Conservation (phyloP, 2,329 filamentous ascomycete genomes). For the Pseudocercospora crystallina region DNA sequence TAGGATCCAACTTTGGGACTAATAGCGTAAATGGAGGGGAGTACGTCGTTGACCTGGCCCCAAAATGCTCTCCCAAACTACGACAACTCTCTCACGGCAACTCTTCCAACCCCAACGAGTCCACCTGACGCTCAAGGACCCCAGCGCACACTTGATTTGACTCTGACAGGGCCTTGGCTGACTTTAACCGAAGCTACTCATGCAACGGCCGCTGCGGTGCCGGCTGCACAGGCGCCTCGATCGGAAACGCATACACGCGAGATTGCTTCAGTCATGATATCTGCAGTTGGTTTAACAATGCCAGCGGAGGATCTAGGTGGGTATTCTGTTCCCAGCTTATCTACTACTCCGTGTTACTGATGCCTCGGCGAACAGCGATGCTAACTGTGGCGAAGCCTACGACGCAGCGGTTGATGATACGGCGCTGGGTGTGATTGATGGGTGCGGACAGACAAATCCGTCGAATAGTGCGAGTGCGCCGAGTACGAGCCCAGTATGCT, state of each 20-base stretch:
- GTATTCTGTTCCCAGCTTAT: too few relatives aligned
- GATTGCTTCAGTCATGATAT: conserved; percentile 54
- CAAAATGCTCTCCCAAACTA: too few relatives aligned
- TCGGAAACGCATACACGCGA: conserved; percentile 53
- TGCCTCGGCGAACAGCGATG: conserved; percentile 46
- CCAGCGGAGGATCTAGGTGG: conserved; percentile 49
- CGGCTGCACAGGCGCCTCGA: conserved; percentile 44
- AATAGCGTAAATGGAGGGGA: conserved; percentile 46
- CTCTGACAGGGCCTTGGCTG: neutral
- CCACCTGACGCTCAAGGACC: too few relatives aligned
- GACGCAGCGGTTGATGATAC: conserved; percentile 48
- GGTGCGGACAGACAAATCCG: conserved; percentile 36
- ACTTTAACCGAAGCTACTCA: conserved; percentile 42
- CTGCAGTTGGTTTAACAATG: conserved; percentile 53
- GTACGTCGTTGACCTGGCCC: too few relatives aligned
- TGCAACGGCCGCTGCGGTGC: conserved; percentile 53
- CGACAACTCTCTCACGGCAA: too few relatives aligned
- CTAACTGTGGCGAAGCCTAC: conserved; percentile 50
- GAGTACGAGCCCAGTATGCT: conserved; percentile 17
- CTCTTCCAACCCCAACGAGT: too few relatives aligned
- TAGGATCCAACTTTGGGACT: conserved; percentile 52
- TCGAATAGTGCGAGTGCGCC: conserved; percentile 28
- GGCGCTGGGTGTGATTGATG: conserved; percentile 34
- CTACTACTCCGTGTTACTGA: neutral
- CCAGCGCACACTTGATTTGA: too few relatives aligned